Evolutionary conservation across 2,329 filamentous ascomycete genomes (phyloP), one percentile per base, ranked within the genome.

Genomic region (Alternaria sp.): DNA sequence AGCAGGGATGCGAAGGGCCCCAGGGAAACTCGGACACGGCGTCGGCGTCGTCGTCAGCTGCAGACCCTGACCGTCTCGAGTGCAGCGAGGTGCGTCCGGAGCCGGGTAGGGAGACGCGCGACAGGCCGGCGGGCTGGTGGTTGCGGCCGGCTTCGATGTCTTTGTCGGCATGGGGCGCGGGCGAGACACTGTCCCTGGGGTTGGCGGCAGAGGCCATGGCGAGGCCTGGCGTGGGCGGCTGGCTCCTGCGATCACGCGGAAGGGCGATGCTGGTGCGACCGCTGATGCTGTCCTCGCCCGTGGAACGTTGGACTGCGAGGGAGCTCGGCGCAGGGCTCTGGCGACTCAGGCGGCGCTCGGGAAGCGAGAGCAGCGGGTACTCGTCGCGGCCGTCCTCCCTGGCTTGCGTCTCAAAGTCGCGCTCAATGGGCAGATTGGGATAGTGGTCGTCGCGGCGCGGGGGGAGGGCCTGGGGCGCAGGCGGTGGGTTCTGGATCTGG

Each of bases 1-100:
- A 98, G 79, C 96, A 99, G 5, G 96, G 95, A 78, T 99, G 96
- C 44, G 91, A 89, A 14, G 94, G 94, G 0, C 96, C 95, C 96
- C 96, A 99, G 80, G 93, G 89, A 55, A 93, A 89, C 66, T 92
- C 91, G 14, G 78, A 80, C 0, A 60, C 70, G 50, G 73, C 73
- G 63, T 79, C 77, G 59, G 56, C 71, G 33, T 77, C 73, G 55
- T 75, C 79, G 51, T 90, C 58, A 25, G 20, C 58, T 8, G 47
- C 64, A 18, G 72, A 69, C 5, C 53, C 70, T 23, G 56, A 66
- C 37, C 63, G 61, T 9, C 65, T 64, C 18, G 73, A 74, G 53
- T 71, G 71, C 63, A 79, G 66, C 30, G 76, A 79, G 28, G 67
- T 68, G 37, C 73, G 68, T 12, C 67, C 71, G 10, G 75, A 78